Percentiles rank a stretch among this genome's conserved stretches.
Conservation (phyloP, 2,329 filamentous ascomycete genomes). For the Raffaelea deltoideospora region DNA sequence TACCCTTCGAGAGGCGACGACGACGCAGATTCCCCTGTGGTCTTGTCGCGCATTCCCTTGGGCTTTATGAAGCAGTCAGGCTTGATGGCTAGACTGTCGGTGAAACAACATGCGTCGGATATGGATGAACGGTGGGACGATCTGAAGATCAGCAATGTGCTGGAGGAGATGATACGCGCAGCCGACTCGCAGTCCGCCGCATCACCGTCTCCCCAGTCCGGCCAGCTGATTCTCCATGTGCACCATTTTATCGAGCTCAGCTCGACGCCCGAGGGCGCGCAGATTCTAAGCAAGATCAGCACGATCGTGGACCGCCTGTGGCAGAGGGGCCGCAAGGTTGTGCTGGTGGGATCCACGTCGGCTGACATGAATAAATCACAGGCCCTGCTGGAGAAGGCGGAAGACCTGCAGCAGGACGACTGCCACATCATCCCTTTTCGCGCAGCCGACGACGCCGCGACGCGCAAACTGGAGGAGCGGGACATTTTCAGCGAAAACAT, state of each 20-base stretch:
- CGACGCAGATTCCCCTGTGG: constrained; percentile 15
- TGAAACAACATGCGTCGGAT: constrained; percentile 14
- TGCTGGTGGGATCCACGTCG: constrained; percentile 63
- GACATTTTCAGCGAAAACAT: constrained; percentile 31
- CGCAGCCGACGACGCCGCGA: constrained; percentile 3
- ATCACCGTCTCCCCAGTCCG: neutral
- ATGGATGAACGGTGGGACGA: constrained; percentile 42
- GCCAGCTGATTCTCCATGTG: constrained; percentile 55
- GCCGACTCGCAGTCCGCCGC: constrained; percentile 15
- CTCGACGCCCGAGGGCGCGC: constrained; percentile 50
- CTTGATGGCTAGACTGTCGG: constrained; percentile 2
- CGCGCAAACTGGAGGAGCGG: constrained; percentile 10
- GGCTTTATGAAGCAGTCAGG: constrained; percentile 4
- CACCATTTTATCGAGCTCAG: constrained; percentile 70
- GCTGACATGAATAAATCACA: constrained; percentile 31
- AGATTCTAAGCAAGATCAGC: constrained; percentile 55
- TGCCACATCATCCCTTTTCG: constrained; percentile 16
- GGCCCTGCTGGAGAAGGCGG: constrained; percentile 14
- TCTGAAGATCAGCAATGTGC: constrained; percentile 40
- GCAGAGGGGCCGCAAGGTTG: constrained; percentile 53
- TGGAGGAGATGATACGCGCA: constrained; percentile 40
- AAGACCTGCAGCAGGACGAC: constrained; percentile 17
- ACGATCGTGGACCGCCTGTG: constrained; percentile 58
- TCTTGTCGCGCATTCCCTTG: constrained; percentile 10
- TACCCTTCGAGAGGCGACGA: constrained; percentile 25